Evolutionary conservation across 108 stramenopile species (phyloP), one percentile per base, ranked within the genome.

Genomic region (Cyclotella baltica): DNA sequence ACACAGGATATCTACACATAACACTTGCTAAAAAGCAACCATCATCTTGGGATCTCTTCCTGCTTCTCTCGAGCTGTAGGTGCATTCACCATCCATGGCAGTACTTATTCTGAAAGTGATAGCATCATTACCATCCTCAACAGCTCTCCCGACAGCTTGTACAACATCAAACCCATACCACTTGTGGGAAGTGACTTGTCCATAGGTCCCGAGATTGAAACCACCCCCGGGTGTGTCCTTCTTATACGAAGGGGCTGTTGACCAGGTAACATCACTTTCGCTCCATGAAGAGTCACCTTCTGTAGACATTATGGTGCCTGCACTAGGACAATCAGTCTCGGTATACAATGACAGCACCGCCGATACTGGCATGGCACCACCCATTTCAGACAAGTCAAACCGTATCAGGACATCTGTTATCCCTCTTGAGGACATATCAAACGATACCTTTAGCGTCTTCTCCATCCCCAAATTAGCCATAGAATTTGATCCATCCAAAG

Each of bases 81-180:
- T 5, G 40, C 73, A 75, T 33, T 51, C 63, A 27, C 52, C 63
- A 30, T 62, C 48, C 18, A 22, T 56, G 18, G 20, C 40, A 1
- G 52, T 46, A 55, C 64, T 75, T 36, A 75, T 51, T 56, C 73
- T 47, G 38, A 75, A 75, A 1, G 73, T 75, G 30, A 75, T 5
- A 28, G 33, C 51, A 28, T 8, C 28, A 20, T 65, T 64, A n/a
- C 40, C 38, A 0, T 62, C 63, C 16, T 5, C 34, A 6, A 75
- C 53, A 13, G 73, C 62, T 1, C 38, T 3, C 27, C 27, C 10
- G 22, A 65, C 52, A 28, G 73, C 73, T 35, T 16, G 4, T 23
- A 64, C 52, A 27, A 75, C 73, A 56, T 75, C 73, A 55, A 75
- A 75, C 55, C 73, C 73, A 56, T 75, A 75, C 73, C 73, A 75